phyloP scores from a whole-genome alignment of 176 grass and related monocot genomes.

The Ensete ventricosum region DNA sequence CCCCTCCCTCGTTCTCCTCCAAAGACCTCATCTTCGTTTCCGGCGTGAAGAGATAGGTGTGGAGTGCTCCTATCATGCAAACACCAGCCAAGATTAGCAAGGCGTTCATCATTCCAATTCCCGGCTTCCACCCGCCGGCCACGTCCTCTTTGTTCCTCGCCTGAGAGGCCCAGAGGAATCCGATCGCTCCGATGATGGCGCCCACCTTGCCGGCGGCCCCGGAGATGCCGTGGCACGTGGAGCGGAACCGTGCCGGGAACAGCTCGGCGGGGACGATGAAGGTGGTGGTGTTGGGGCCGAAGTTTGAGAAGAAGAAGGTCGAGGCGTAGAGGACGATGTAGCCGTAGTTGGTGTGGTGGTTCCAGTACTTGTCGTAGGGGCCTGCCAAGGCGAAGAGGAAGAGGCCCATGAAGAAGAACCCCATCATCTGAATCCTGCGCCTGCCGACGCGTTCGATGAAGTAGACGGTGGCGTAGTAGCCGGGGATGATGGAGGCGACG shows the following conservation, averaged over 20 bases:
- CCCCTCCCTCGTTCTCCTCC: constrained; percentile 56
- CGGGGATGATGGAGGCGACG: constrained; percentile 28
- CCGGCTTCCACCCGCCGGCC: constrained; percentile 18
- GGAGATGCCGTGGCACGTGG: constrained; percentile 36
- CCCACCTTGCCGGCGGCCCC: constrained; percentile 32
- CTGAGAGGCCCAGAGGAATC: constrained; percentile 35
- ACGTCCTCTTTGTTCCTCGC: neutral
- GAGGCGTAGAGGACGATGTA: constrained; percentile 28
- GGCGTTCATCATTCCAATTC: constrained; percentile 41
- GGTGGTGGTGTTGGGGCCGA: constrained; percentile 34
- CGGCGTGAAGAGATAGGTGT: constrained; percentile 50
- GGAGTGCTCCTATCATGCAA: constrained; percentile 36
- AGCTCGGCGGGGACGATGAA: constrained; percentile 40
- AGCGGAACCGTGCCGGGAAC: constrained; percentile 33
- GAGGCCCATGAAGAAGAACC: constrained; percentile 36
- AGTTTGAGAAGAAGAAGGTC: constrained; percentile 47
- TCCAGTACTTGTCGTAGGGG: constrained; percentile 27
- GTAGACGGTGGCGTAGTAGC: constrained; percentile 32
- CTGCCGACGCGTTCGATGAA: constrained; percentile 38
- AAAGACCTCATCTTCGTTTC: constrained; percentile 59
- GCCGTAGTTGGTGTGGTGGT: constrained; percentile 11
- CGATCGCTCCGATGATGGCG: constrained; percentile 28
- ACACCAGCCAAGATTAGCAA: constrained; percentile 44
- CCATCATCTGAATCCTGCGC: constrained; percentile 33
- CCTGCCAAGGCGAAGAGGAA: constrained; percentile 45